Evolutionary conservation across 1,284 basidiomycete species (phyloP).

Genomic region (Boletellus dicymbophilus): DNA sequence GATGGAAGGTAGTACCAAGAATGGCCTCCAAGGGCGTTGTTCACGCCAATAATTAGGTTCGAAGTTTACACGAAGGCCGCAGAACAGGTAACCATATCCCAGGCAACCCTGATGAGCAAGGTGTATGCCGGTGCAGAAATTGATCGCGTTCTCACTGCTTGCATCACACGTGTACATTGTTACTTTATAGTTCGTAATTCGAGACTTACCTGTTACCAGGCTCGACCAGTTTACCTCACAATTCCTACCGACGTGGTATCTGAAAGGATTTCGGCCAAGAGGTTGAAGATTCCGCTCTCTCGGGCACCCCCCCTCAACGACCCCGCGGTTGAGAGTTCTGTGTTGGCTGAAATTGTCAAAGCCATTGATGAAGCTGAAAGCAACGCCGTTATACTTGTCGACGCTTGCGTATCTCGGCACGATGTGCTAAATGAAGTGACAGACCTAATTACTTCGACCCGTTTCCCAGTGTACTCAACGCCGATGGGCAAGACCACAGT

Average conservation of each 20-base stretch:
- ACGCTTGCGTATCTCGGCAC: constrained; percentile 87
- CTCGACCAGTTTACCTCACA: constrained; percentile 86
- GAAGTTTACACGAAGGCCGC: constrained; percentile 82
- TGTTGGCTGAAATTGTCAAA: constrained; percentile 72
- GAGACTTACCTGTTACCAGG: constrained; percentile 39
- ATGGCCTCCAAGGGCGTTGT: background rate
- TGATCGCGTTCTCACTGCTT: constrained; percentile 78
- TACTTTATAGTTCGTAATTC: background rate
- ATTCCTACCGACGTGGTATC: constrained; percentile 87
- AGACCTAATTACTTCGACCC: constrained; percentile 70
- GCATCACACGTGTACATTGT: constrained; percentile 59
- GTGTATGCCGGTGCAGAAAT: constrained; percentile 68
- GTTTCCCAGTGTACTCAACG: constrained; percentile 77
- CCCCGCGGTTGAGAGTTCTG: constrained; percentile 65
- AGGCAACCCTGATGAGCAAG: constrained; percentile 59
- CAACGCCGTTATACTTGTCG: constrained; percentile 80
- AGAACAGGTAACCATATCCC: constrained; percentile 74
- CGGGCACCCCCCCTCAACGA: constrained; percentile 54
- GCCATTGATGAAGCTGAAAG: constrained; percentile 63
- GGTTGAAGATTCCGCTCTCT: constrained; percentile 66
- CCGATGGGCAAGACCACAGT: constrained; percentile 92
- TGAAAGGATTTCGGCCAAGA: constrained; percentile 64
- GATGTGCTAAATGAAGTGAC: constrained; percentile 69
- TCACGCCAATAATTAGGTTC: constrained; percentile 44
- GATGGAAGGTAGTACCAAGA: constrained; percentile 58